Conservation (phyloP, 768 basidiomycete genomes). For the Dioszegia hungarica region DNA sequence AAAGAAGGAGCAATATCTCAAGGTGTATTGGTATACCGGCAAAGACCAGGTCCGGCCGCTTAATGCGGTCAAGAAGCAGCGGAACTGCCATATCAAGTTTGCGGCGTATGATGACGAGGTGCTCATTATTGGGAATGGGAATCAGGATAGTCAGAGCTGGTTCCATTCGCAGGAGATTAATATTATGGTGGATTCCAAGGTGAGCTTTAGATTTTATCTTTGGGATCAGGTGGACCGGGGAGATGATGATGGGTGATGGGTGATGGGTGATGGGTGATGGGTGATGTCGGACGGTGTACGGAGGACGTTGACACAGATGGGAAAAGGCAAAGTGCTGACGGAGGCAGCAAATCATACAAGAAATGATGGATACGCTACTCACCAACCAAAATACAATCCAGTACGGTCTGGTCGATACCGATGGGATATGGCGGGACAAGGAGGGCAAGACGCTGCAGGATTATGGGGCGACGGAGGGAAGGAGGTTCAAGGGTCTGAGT, state of each 20-base stretch:
- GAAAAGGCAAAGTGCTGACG: not conserved
- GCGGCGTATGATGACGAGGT: conserved; percentile 64
- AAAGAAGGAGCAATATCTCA: conserved; percentile 53
- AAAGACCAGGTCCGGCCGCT: conserved; percentile 65
- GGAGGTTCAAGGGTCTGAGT: conserved; percentile 40
- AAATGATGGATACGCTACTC: conserved; percentile 55
- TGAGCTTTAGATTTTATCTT: conserved; percentile 2
- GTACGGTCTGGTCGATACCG: conserved; percentile 55
- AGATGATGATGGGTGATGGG: not conserved
- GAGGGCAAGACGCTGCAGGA: conserved; percentile 51
- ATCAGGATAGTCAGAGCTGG: conserved; percentile 54
- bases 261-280: not conserved
- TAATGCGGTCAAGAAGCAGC: conserved; percentile 62
- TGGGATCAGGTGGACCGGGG: not conserved
- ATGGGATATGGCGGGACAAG: conserved; percentile 60
- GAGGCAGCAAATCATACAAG: conserved; percentile 51
- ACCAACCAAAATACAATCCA: conserved; percentile 55
- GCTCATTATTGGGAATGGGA: conserved; percentile 66
- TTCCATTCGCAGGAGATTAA: conserved; percentile 70
- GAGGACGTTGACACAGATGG: not conserved
- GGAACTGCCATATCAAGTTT: conserved; percentile 71
- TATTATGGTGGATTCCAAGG: conserved; percentile 59
- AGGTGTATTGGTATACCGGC: conserved; percentile 54
- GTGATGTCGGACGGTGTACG: not conserved
- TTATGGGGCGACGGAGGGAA: conserved; percentile 40